Evolutionary conservation across 106 monocot species (phyloP).

Genomic region (Apostasia ramifera): DNA sequence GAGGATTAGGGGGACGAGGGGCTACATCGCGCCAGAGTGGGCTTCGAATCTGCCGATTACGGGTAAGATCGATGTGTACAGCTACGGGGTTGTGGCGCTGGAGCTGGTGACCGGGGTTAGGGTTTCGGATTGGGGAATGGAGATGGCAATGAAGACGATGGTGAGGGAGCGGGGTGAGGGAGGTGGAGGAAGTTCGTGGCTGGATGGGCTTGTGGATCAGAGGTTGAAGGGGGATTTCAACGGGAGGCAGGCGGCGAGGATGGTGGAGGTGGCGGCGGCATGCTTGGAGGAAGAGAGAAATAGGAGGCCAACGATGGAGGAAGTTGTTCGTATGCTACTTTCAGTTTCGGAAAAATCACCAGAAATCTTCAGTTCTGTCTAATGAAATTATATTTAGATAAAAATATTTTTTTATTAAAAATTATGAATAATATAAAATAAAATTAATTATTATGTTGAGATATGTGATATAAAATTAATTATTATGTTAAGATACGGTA

Average conservation of each 20-base stretch:
- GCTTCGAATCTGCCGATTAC: slow-evolving; percentile 31
- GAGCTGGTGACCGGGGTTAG: slow-evolving; percentile 35
- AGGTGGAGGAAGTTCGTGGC: neutral
- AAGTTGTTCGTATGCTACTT: slow-evolving; percentile 13
- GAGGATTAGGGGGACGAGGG: slow-evolving; percentile 22
- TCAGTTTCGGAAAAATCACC: neutral
- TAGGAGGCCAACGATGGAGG: slow-evolving; percentile 27
- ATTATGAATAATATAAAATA: too few relatives aligned
- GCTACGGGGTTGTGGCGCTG: slow-evolving; percentile 40
- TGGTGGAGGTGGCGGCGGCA: slow-evolving; percentile 20
- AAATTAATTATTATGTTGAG: too few relatives aligned
- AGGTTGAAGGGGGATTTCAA: slow-evolving; percentile 23
- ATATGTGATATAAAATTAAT: too few relatives aligned
- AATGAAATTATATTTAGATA: too few relatives aligned
- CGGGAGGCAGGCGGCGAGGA: slow-evolving; percentile 2
- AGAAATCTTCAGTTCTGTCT: too few relatives aligned
- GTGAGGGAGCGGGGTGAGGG: slow-evolving; percentile 8
- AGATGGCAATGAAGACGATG: neutral
- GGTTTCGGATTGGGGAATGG: slow-evolving; percentile 7
- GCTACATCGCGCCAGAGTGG: slow-evolving; percentile 40
- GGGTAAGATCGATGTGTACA: slow-evolving; percentile 42
- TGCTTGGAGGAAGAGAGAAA: slow-evolving; percentile 30
- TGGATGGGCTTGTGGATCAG: slow-evolving; percentile 4
- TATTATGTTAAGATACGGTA: too few relatives aligned
- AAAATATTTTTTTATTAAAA: too few relatives aligned